Evolutionary conservation across 1,284 basidiomycete genomes (phyloP), one percentile per base, ranked within the genome.

Genomic region (Agroathelia rolfsii): DNA sequence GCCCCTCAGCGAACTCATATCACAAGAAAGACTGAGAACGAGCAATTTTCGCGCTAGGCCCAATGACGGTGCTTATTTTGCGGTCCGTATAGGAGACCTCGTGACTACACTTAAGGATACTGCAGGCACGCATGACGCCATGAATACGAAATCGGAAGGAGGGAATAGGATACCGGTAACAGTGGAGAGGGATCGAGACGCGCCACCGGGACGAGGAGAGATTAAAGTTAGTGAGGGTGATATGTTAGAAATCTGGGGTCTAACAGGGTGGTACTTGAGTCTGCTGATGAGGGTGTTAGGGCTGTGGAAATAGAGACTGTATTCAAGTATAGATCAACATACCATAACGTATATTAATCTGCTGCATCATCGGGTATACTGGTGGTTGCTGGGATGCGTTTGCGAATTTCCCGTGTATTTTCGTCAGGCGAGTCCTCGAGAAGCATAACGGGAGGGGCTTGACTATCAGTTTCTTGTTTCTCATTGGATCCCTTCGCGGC

Each of bases 261-360:
- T 87, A 46, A 84, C 83, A 17, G 83, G 81, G 18, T 86, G 82
- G 81, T 86, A 84, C 55, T 58, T 84, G 30, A 70, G 65, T 29
- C 44, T 72, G 28, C 55, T 85, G 39, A 67, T 78, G 66, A 63
- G 60, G 38, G 57, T 49, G 22, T 44, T 78, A 39, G 54, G 58
- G 30, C 51, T 70, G 35, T 68, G 66, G 48, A 45, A 49, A 39
- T 58, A 52, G 46, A n/a, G n/a, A n/a, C n/a, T 27, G 33, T 14
- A 28, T 15, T 29, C 5, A 16, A 8, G 5, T n/a, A n/a, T n/a
- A 16, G 6, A n/a, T 26, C 25, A 11, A 13, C 25, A 29, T 6
- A 14, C 28, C 15, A 17, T 5, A 14, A 11, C 17, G 13, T 11
- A 29, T 11, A n/a, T 15, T 16, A 29, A 29, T n/a, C 13, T 18